A percentile compares a stretch with the other conserved stretches of the same genome.
phyloP scores from a whole-genome alignment of 2,329 filamentous ascomycete species.

The Colletotrichum coccodes region DNA sequence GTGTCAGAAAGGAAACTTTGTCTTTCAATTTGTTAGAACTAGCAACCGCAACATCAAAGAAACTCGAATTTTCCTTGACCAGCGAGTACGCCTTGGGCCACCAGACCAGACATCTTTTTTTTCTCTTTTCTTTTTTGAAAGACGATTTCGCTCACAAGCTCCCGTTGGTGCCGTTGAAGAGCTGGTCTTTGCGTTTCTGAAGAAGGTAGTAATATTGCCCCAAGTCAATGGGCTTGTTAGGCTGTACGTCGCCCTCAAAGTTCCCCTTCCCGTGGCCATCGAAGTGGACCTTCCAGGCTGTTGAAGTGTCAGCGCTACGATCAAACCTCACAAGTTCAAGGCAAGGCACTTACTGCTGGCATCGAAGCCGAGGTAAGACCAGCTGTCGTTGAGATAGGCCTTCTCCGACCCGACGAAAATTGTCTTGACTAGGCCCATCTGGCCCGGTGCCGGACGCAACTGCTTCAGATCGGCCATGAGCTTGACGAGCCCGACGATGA shows the following conservation, averaged over 20 bases:
- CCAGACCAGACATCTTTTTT: too few relatives aligned
- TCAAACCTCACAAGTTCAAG: accelerated
- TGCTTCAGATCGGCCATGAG: conserved; percentile 54
- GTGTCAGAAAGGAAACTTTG: too few relatives aligned
- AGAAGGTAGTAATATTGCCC: conserved; percentile 48
- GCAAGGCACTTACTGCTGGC: conserved; percentile 52
- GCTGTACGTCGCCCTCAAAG: conserved; percentile 41
- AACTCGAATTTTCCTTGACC: too few relatives aligned
- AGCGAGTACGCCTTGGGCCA: too few relatives aligned
- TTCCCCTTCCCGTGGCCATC: conserved; percentile 47
- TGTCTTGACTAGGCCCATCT: conserved; percentile 57
- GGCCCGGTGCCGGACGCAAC: conserved; percentile 55
- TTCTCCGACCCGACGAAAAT: conserved; percentile 51
- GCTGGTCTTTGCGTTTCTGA: conserved; percentile 44
- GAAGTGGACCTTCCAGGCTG: conserved; percentile 52
- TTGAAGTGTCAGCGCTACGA: conserved; percentile 36
- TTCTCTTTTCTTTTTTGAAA: neutral
- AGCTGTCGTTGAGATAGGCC: conserved; percentile 58
- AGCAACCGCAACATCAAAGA: too few relatives aligned
- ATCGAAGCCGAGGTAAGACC: conserved; percentile 56
- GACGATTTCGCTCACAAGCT: neutral
- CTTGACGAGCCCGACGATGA: conserved; percentile 53
- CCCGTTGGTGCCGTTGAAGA: neutral
- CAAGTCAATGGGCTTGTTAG: conserved; percentile 33
- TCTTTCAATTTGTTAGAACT: too few relatives aligned